phyloP scores from a whole-genome alignment of 371 early-diverging fungal species.

The Chytridiales sp. region DNA sequence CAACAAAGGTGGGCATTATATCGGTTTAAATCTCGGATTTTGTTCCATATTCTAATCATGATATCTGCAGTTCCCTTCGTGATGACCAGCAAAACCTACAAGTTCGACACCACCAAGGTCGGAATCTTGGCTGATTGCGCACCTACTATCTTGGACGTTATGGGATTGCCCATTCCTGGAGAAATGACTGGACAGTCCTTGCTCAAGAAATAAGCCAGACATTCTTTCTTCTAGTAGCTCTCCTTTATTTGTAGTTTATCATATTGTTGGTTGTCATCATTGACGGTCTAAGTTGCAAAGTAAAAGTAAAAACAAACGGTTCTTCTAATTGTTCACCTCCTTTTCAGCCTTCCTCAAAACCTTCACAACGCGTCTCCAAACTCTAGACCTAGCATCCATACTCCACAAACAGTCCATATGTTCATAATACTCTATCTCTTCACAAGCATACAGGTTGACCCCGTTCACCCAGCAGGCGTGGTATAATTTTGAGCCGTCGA shows the following conservation, averaged over 20 bases:
- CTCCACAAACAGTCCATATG: conserved; percentile 65
- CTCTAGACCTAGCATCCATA: conserved; percentile 28
- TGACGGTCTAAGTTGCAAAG: too few species aligned
- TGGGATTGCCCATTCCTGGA: conserved; percentile 90
- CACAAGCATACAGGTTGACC: conserved; percentile 49
- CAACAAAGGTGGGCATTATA: conserved; percentile 30
- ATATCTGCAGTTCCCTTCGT: conserved; percentile 82
- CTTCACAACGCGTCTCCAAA: conserved; percentile 25
- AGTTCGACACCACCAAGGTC: conserved; percentile 26
- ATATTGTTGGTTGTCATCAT: too few species aligned
- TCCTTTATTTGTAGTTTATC: too few species aligned
- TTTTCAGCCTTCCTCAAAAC: conserved; percentile 24
- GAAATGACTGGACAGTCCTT: conserved; percentile 90
- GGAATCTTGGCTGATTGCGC: conserved; percentile 97
- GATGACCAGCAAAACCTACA: conserved; percentile 63
- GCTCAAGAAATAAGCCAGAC: conserved; percentile 28
- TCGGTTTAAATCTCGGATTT: too few species aligned
- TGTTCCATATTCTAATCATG: conserved; percentile 15
- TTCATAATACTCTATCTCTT: conserved; percentile 53
- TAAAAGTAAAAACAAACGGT: too few species aligned
- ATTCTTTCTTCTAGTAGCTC: too few species aligned
- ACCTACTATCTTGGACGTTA: conserved; percentile 92
- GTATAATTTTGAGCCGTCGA: conserved; percentile 51
- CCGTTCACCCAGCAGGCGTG: conserved; percentile 32
- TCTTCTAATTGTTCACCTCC: too few species aligned